Percentiles rank a stretch among this genome's conserved stretches.
phyloP scores from a whole-genome alignment of 2,329 filamentous ascomycete species.

The Cladosporium sp. region DNA sequence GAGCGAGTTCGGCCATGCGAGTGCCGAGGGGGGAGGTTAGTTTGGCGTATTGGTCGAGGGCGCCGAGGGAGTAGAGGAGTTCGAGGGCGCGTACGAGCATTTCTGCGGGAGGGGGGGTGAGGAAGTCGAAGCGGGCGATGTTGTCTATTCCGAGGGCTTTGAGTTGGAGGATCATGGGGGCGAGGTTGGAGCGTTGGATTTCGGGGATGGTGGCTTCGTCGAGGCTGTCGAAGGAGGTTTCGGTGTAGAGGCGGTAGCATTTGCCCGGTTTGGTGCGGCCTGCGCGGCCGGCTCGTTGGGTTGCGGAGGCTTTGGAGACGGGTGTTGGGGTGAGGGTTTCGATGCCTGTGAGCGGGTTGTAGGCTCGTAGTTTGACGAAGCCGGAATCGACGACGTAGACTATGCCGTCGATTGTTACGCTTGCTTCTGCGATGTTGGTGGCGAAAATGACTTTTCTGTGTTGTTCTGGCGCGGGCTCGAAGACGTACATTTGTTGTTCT shows the following conservation, averaged over 20 bases:
- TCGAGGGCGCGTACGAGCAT: slow-evolving; percentile 83
- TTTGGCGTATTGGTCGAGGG: slow-evolving; percentile 83
- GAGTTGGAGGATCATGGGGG: slow-evolving; percentile 80
- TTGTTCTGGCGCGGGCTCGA: slow-evolving; percentile 74
- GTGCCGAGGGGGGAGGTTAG: slow-evolving; percentile 82
- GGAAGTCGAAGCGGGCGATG: slow-evolving; percentile 81
- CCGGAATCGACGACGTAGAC: slow-evolving; percentile 87
- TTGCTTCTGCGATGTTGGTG: slow-evolving; percentile 95
- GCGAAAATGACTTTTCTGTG: slow-evolving; percentile 87
- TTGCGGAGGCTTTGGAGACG: slow-evolving; percentile 87
- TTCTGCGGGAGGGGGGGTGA: slow-evolving; percentile 79
- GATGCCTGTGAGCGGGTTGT: slow-evolving; percentile 78
- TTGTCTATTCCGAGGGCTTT: slow-evolving; percentile 96
- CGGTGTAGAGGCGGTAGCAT: slow-evolving; percentile 88
- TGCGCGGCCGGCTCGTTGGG: slow-evolving; percentile 82
- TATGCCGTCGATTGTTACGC: slow-evolving; percentile 88
- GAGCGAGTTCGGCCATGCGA: slow-evolving; percentile 86
- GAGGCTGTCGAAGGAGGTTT: slow-evolving; percentile 62
- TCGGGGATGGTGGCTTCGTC: slow-evolving; percentile 75
- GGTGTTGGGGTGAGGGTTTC: slow-evolving; percentile 78
- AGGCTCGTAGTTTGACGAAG: slow-evolving; percentile 84
- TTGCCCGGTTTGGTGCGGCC: slow-evolving; percentile 87
- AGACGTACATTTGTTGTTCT: slow-evolving; percentile 92
- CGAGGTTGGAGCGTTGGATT: slow-evolving; percentile 86
- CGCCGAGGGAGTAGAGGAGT: slow-evolving; percentile 78